Conservation (phyloP, 179 eudicot species). For the Drosera spatulata region DNA sequence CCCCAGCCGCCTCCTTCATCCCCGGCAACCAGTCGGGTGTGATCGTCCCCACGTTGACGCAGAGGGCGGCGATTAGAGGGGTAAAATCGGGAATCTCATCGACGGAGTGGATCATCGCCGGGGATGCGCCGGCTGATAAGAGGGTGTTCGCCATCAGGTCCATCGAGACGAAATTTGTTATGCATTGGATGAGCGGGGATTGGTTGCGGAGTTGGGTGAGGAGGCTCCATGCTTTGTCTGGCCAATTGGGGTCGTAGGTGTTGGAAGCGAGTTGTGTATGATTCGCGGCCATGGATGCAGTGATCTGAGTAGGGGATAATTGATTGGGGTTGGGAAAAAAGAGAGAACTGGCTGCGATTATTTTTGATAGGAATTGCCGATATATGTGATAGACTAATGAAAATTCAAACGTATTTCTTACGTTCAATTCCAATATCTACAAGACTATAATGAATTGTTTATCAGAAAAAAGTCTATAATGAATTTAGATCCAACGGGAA, state of each 20-base stretch:
- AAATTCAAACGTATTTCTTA: too few relatives aligned
- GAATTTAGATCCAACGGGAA: too few relatives aligned
- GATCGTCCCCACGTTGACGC: conserved; percentile 71
- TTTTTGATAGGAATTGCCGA: too few relatives aligned
- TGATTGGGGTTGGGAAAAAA: too few relatives aligned
- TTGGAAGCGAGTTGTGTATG: too few relatives aligned
- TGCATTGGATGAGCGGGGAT: conserved; percentile 75
- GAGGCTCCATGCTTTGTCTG: conserved; percentile 30
- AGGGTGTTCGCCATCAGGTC: conserved; percentile 82
- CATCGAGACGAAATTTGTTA: conserved; percentile 85
- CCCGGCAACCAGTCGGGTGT: conserved; percentile 55
- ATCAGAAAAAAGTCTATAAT: too few relatives aligned
- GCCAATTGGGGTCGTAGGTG: conserved; percentile 13
- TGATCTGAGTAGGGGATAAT: too few relatives aligned
- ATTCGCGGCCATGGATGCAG: too few relatives aligned
- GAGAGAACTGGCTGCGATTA: too few relatives aligned
- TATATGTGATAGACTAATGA: too few relatives aligned
- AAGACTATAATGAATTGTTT: too few relatives aligned
- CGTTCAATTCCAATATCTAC: too few relatives aligned
- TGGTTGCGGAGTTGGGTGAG: conserved; percentile 24
- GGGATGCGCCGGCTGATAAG: conserved; percentile 68
- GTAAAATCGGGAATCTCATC: conserved; percentile 75
- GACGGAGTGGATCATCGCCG: conserved; percentile 62
- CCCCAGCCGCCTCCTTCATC: conserved; percentile 56
- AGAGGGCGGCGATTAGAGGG: conserved; percentile 42